Percentiles rank a stretch among this genome's conserved stretches.
Conservation (phyloP, 2,329 filamentous ascomycete species). For the Teratosphaeria destructans region DNA sequence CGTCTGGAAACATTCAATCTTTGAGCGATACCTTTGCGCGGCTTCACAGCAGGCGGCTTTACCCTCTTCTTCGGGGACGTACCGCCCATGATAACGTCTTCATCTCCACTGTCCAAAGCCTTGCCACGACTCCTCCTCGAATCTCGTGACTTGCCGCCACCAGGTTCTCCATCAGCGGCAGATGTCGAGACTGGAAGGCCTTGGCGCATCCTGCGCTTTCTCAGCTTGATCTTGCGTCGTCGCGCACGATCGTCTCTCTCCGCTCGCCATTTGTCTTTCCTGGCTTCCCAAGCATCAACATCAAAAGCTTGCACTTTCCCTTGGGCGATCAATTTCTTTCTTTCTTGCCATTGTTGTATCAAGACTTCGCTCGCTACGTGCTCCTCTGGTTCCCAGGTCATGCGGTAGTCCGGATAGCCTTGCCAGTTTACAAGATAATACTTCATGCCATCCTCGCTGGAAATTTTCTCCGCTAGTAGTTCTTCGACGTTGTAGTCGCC, state of each 20-base stretch:
- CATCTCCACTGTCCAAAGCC: constrained; percentile 5
- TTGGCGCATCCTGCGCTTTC: constrained; percentile 5
- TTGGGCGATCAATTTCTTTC: constrained; percentile 8
- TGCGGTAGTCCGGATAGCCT: constrained; percentile 16
- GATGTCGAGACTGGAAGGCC: constrained; percentile 2
- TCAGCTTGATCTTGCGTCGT: constrained; percentile 18
- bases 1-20: background rate
- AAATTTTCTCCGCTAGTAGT: constrained; percentile 17
- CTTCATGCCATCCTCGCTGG: constrained; percentile 1
- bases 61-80: background rate
- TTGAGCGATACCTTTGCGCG: background rate
- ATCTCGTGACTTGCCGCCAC: background rate
- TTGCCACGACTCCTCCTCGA: background rate
- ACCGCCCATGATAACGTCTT: background rate
- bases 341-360: constrained; percentile 13
- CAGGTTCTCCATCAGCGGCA: background rate
- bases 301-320: constrained; percentile 15
- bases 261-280: constrained; percentile 3
- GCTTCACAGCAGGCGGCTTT: background rate
- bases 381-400: constrained; percentile 22
- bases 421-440: constrained; percentile 24
- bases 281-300: constrained; percentile 11
- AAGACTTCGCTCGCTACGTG: constrained; percentile 8
- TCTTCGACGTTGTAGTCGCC: constrained; percentile 21
- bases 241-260: constrained; percentile 5